Conservation (phyloP, 2,329 filamentous ascomycete genomes). For the Daldinia sp. region DNA sequence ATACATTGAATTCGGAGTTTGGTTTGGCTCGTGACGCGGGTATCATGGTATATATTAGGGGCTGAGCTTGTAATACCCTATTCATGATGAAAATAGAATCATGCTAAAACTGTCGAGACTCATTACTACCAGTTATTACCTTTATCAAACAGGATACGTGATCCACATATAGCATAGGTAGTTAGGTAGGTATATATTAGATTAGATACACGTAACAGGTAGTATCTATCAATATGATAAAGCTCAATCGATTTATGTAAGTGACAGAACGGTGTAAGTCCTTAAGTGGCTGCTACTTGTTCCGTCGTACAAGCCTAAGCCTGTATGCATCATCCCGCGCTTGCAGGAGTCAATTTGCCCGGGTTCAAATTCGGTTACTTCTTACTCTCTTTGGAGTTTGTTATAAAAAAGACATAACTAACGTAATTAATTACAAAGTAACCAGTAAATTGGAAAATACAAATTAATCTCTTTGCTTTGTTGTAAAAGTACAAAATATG, state of each 20-base stretch:
- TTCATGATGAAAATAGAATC: neutral
- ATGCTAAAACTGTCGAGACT: too few species aligned
- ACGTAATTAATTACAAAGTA: too few species aligned
- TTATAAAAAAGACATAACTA: too few species aligned
- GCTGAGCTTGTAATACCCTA: neutral
- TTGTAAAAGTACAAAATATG: neutral
- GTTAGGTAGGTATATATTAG: neutral
- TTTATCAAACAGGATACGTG: too few species aligned
- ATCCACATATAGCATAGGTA: too few species aligned
- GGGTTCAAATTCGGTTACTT: neutral
- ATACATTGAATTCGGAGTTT: conserved; percentile 24
- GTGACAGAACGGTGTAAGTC: neutral
- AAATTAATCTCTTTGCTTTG: too few species aligned
- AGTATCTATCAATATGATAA: neutral
- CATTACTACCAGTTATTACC: too few species aligned
- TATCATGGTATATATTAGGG: neutral
- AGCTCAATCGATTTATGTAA: neutral
- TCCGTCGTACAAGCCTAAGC: neutral
- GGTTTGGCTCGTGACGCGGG: neutral
- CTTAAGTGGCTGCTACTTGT: neutral
- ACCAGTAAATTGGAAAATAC: too few species aligned
- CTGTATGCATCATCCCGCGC: conserved; percentile 20
- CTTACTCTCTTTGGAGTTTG: neutral
- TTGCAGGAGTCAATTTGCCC: conserved; percentile 10
- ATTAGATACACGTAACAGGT: too few species aligned